A percentile compares a stretch with the other conserved stretches of the same genome.
Conservation (phyloP, 2,329 filamentous ascomycete species). For the Rachicladosporium sp. region DNA sequence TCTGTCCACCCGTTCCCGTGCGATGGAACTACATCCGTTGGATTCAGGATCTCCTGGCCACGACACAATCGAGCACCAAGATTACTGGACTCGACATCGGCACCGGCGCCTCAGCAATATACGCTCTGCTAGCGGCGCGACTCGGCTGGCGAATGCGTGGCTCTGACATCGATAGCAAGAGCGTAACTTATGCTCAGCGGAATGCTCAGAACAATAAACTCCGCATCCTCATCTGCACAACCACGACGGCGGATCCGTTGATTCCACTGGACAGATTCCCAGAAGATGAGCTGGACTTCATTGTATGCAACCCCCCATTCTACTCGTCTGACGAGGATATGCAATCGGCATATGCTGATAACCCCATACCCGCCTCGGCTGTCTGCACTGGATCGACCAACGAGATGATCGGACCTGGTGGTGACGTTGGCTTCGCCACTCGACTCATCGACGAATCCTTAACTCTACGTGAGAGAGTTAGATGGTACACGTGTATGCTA, state of each 20-base stretch:
- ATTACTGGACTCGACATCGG: slow-evolving; percentile 53
- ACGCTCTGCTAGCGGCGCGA: slow-evolving; percentile 66
- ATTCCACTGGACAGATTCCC: slow-evolving; percentile 50
- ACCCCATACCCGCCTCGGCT: slow-evolving; percentile 50
- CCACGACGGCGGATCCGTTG: slow-evolving; percentile 40
- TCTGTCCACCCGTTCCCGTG: slow-evolving; percentile 69
- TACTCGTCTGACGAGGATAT: slow-evolving; percentile 67
- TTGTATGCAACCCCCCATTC: slow-evolving; percentile 92
- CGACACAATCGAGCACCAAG: slow-evolving; percentile 34
- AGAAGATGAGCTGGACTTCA: slow-evolving; percentile 57
- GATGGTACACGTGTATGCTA: slow-evolving; percentile 88
- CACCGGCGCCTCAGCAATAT: slow-evolving; percentile 84
- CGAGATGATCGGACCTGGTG: slow-evolving; percentile 71
- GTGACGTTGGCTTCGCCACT: slow-evolving; percentile 62
- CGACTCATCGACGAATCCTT: slow-evolving; percentile 61
- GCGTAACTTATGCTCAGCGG: slow-evolving; percentile 48
- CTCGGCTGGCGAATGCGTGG: slow-evolving; percentile 48
- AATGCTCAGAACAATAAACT: slow-evolving; percentile 60
- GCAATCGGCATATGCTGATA: slow-evolving; percentile 42
- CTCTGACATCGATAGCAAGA: slow-evolving; percentile 63
- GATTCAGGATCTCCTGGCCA: slow-evolving; percentile 72
- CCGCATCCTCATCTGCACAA: slow-evolving; percentile 54
- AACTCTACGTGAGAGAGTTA: slow-evolving; percentile 45
- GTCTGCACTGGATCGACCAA: slow-evolving; percentile 63
- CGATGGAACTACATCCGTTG: slow-evolving; percentile 79